phyloP scores from a whole-genome alignment of 257 asterid species.

The Fraxinus anomala region DNA sequence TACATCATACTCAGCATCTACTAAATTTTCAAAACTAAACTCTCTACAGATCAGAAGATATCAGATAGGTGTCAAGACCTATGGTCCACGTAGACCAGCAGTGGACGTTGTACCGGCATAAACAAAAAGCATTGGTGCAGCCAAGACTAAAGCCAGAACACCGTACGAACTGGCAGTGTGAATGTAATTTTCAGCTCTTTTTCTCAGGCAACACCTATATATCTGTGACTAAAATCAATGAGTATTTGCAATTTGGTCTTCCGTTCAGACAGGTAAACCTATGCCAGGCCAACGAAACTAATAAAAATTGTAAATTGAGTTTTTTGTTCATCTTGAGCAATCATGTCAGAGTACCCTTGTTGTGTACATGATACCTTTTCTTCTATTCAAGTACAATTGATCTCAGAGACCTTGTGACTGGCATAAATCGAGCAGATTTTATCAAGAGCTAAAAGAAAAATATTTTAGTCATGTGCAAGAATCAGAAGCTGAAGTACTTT shows the following conservation, averaged over 20 bases:
- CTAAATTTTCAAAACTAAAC: conserved; percentile 3
- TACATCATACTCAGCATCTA: conserved; percentile 20
- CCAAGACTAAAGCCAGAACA: neutral
- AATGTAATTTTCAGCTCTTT: conserved; percentile 1
- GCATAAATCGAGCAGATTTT: neutral
- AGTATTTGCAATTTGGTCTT: neutral
- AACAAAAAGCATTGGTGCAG: neutral
- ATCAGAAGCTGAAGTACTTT: conserved; percentile 1
- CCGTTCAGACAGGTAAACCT: conserved; percentile 4
- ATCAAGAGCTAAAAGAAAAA: conserved; percentile 1
- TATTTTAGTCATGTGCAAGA: conserved; percentile 11
- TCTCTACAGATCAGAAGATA: conserved; percentile 13
- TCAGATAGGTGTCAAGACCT: neutral
- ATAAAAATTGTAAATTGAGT: neutral
- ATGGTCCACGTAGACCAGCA: neutral
- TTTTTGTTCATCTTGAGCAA: conserved; percentile 9
- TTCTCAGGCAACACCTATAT: neutral
- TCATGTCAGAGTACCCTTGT: conserved; percentile 5
- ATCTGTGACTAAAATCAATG: conserved; percentile 6
- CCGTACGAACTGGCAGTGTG: neutral
- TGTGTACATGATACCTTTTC: conserved; percentile 4
- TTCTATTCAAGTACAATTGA: neutral
- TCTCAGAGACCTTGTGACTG: neutral
- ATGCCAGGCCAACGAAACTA: neutral
- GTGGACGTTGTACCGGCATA: neutral